Conservation (phyloP, 345 rosid species). For the Eucalyptus curtisii region DNA sequence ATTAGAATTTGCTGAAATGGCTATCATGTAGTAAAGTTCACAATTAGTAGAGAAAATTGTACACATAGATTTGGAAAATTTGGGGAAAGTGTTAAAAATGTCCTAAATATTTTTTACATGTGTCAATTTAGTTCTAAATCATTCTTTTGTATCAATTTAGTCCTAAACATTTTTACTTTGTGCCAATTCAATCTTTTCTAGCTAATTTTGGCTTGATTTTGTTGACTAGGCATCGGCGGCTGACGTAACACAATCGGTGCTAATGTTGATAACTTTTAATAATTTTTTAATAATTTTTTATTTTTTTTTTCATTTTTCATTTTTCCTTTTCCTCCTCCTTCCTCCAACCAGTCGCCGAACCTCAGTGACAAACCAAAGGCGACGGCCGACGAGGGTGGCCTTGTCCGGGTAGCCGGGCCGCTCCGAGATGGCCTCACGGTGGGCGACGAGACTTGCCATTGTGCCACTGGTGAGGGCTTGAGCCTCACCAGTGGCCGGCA, state of each 20-base stretch:
- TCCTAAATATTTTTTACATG: fast-evolving
- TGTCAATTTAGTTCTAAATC: fast-evolving
- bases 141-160: too few relatives aligned
- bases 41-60: not conserved
- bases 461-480: too few relatives aligned
- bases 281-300: too few relatives aligned
- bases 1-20: not conserved
- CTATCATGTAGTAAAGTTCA: not conserved
- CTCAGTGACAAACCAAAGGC: fast-evolving
- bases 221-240: fast-evolving
- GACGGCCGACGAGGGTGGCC: fast-evolving
- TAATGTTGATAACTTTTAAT: fast-evolving
- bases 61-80: fast-evolving
- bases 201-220: fast-evolving
- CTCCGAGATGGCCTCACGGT: fast-evolving
- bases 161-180: fast-evolving
- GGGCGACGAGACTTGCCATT: fast-evolving
- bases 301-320: too few relatives aligned
- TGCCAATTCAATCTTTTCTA: fast-evolving
- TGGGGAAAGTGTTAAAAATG: too few relatives aligned
- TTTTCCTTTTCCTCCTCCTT: too few relatives aligned
- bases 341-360: fast-evolving
- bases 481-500: fast-evolving
- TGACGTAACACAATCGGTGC: fast-evolving
- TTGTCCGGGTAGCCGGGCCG: fast-evolving